Percentiles rank a stretch among this genome's conserved stretches.
Evolutionary conservation across 768 basidiomycete species (phyloP).

Genomic region (Postia placenta): DNA sequence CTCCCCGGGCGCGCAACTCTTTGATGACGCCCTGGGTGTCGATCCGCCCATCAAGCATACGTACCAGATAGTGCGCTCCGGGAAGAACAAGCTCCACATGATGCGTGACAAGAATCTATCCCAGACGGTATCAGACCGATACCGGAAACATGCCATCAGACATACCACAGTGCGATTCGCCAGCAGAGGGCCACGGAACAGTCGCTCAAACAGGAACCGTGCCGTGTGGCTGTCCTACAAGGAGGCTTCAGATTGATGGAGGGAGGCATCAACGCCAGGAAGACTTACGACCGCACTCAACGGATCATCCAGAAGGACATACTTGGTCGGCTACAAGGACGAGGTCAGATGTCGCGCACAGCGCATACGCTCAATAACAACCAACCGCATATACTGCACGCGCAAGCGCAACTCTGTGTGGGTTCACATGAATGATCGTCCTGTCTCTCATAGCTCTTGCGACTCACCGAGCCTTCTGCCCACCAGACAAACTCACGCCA

Average conservation of each 20-base stretch:
- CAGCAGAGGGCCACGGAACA: conserved; percentile 62
- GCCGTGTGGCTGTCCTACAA: conserved; percentile 63
- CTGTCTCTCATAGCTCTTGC: too few species aligned
- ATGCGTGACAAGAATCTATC: conserved; percentile 68
- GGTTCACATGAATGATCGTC: too few species aligned
- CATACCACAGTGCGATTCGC: conserved; percentile 61
- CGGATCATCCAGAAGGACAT: conserved; percentile 74
- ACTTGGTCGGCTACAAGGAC: conserved; percentile 24
- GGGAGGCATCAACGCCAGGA: conserved; percentile 6
- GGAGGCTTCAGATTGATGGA: neutral
- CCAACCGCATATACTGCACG: conserved; percentile 72
- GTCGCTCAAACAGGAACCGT: conserved; percentile 53
- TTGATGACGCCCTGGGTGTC: conserved; percentile 66
- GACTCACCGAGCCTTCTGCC: conserved; percentile 68
- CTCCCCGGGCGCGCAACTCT: conserved; percentile 55
- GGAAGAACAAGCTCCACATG: conserved; percentile 81
- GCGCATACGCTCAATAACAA: neutral
- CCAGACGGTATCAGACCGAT: neutral
- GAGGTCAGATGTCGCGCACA: neutral
- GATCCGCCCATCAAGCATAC: conserved; percentile 78
- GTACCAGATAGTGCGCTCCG: conserved; percentile 63
- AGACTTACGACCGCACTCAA: conserved; percentile 73
- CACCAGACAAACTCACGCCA: conserved; percentile 73
- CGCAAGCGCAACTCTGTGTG: conserved; percentile 70
- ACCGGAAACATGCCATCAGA: neutral